These are phyloP conservation scores for Sonneratia alba DNA, from an alignment of 345 rosid genomes.

Conservation along the genomic window DNA sequence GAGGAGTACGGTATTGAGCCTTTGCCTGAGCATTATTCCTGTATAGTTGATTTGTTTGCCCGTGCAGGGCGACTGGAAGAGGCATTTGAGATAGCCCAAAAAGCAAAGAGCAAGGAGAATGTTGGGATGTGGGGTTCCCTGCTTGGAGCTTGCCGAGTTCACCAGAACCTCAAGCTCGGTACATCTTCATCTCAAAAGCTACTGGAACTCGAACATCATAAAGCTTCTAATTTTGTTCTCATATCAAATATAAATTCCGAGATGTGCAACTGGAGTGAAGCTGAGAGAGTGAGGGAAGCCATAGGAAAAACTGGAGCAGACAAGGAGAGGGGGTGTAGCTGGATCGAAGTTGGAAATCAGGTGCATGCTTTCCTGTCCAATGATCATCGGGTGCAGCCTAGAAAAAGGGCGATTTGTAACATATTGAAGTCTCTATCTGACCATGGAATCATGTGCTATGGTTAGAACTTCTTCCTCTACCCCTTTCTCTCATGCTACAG, in stretches of 20 bases:
- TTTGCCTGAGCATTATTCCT: conserved; percentile 15
- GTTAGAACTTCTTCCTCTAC: neutral
- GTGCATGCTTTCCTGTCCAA: conserved; percentile 4
- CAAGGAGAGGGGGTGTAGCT: conserved; percentile 17
- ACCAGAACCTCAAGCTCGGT: conserved; percentile 8
- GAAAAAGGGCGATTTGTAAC: conserved; percentile 5
- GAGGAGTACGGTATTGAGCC: conserved; percentile 7
- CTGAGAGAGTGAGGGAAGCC: conserved; percentile 5
- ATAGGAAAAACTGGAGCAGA: conserved; percentile 4
- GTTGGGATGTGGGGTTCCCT: conserved; percentile 14
- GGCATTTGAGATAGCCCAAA: conserved; percentile 10
- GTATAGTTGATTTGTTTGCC: conserved; percentile 20
- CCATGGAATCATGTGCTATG: neutral
- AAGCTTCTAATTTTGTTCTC: conserved; percentile 11
- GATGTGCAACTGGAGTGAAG: conserved; percentile 16
- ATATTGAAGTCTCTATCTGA: conserved; percentile 8
- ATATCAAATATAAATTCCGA: conserved; percentile 10
- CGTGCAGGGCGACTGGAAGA: conserved; percentile 17
- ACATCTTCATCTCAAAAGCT: conserved; percentile 13
- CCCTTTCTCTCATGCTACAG: too few species aligned
- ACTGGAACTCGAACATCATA: conserved; percentile 10
- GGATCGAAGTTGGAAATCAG: conserved; percentile 16
- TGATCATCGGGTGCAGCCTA: neutral
- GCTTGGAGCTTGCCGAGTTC: conserved; percentile 12
- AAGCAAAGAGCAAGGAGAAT: neutral